Evolutionary conservation across 805 yeast genomes (phyloP), one percentile per base, ranked within the genome.

Genomic region (Zygosaccharomyces gambellarensis): DNA sequence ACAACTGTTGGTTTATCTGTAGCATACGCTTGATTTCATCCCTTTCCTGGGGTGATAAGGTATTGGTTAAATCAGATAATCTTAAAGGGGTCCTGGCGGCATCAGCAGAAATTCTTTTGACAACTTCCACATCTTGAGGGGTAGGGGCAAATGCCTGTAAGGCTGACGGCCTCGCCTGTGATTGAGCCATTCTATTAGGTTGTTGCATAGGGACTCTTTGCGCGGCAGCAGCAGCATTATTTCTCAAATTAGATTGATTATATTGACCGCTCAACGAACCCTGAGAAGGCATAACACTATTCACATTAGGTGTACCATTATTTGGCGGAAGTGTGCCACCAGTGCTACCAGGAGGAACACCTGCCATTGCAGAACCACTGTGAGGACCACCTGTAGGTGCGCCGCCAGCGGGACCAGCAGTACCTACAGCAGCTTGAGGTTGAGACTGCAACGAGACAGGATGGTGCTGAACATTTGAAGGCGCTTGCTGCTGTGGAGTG

Each of bases 1-100:
- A 81, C 54, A 85, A 75, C 58, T 80, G 85, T 48, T 62, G 65
- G 52, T 68, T 69, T 17, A 73, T 57, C 29, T 70, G 64, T 29
- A 86, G 73, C 23, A 79, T 74, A 19, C 81, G 79, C 39, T 78
- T 71, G 22, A 84, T 84, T 44, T 72, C 71, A 36, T 72, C 76
- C 66, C 85, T 86, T 56, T 87, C 92, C 28, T 79, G 82, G 25
- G 76, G 79, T 0, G 83, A 68, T 45, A 89, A 71, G 40, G 75
- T 68, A 59, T 73, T 73, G 0, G 94, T 83, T 47, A 85, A 75
- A 59, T 85, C 87, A 48, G 81, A 80, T 50, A 87, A 65, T 38
- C 81, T 78, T 34, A 87, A 77, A 9, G 87, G 85, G 43, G 82
- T 80, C 23, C 78, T 72, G 0, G 85, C 73, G 1, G 85, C 90